Evolutionary conservation across 1,284 basidiomycete genomes (phyloP), one percentile per base, ranked within the genome.

Genomic region (Rhodotorula sp.): DNA sequence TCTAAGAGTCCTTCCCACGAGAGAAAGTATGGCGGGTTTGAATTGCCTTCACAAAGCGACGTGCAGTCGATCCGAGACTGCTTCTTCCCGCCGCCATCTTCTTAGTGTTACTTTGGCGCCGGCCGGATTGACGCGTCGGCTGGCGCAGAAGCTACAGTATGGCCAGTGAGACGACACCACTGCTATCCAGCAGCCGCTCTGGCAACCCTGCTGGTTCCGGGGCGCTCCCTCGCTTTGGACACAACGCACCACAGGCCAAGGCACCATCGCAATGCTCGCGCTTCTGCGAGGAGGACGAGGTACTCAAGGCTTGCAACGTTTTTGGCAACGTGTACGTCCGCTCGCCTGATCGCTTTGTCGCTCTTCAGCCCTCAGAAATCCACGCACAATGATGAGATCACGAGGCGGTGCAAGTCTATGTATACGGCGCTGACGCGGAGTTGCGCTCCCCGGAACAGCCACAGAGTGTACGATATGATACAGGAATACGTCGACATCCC

Each of bases 401-500:
- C 10, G 45, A 37, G 46, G 22, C 37, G 51, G n/a, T 51, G 30
- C 54, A 45, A 12, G 20, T 26, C 33, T 6, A 6, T 46, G 24
- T 26, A 15, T 10, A 18, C 30, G 22, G 4, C 29, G 0, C 62
- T 42, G 7, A 30, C 17, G 10, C 22, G 24, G 17, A 8, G 37
- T 45, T 15, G 30, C n/a, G 14, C 12, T 24, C 49, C 24, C 6
- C 18, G 42, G 24, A n/a, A 44, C 67, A 72, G 67, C 22, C 73
- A 75, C 33, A 58, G 45, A 12, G 58, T 70, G 26, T 70, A 64
- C 53, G 18, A 60, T 6, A 42, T 62, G 14, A 69, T 75, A 46
- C 45, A 55, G 49, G 49, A 65, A 18, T 67, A 70, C 17, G 64
- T 75, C 33, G 68, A 73, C 56, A 60, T 75, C 22, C 64, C 72